Evolutionary conservation across 805 yeast species (phyloP), one percentile per base, ranked within the genome.

Genomic region (Saturnispora saitoi): DNA sequence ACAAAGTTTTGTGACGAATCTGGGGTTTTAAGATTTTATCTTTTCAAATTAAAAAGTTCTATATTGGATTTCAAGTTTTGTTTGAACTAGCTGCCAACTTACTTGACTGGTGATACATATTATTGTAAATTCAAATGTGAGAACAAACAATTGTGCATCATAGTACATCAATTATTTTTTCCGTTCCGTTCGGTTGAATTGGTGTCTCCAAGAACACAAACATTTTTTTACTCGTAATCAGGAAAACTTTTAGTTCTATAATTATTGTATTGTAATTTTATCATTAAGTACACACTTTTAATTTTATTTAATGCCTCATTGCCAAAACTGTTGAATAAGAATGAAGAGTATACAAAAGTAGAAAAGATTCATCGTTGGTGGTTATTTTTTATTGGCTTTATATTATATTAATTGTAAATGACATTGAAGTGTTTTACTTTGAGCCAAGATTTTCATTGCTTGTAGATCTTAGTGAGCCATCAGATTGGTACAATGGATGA

Each of bases 401-500:
- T 12, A 22, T 37, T 22, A 12, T 37, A 20, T 37, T 20, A 11
- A 15, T 22, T 37, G 29, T 37, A 30, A 30, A 5, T 5, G 5
- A 30, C 11, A n/a, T 30, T 14, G n/a, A 4, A 19, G 12, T 36
- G 11, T 9, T 12, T 20, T 19, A 14, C n/a, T 34, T 19, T 8
- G 40, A 32, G 4, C 39, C 48, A 15, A 45, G 42, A 31, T 45
- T 45, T 42, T 50, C 53, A 42, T 43, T 50, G 46, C 51, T 50
- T 19, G 40, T 20, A 3, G 51, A 34, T 45, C 54, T 63, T 45
- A 65, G 43, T 1, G 66, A 59, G 10, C 69, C 69, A 48, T 63
- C 69, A 2, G 77, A 67, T 54, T 75, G 78, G 58, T 83, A 83
- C 48, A 83, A 63, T 5, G 86, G 83, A 56, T 81, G 78, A 37